Base-by-base conservation (phyloP, 345 rosid genomes). In the Punica granatum region DNA sequence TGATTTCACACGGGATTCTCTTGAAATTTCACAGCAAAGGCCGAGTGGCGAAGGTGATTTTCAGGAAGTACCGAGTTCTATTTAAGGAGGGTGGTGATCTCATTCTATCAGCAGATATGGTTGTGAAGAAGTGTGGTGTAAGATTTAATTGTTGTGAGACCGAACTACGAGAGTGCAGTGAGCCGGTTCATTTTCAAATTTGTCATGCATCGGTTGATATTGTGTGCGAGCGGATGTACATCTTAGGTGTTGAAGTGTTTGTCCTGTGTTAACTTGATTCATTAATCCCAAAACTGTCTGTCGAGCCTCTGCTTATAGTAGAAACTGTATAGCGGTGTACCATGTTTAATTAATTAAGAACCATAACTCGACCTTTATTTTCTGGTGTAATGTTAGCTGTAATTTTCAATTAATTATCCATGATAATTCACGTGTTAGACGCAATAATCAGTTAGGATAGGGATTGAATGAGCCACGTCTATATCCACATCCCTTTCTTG, bases 1-100 rank as follows among this genome's bases (percentile, higher is more conserved):
- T 56, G 33, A 59, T 59, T 25, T 28, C 15, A 30, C 25, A 53
- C 12, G 0, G 48, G 33, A 14, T 41, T 58, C 30, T 7, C 48
- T 12, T 48, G n/a, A 5, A 34, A 41, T 37, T 46, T 63, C 37
- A 8, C 73, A 70, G 73, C 46, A 16, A 70, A 37, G 67, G 62
- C 63, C 31, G 73, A 70, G n/a, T 70, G 73, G 73, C 48, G 49
- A 53, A 70, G 68, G 68, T 70, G 67, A 70, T 8, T 25, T 33
- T 32, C 59, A 2, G 73, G n/a, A 15, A 48, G 48, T 26, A 26
- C 62, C 3, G 26, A 33, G 53, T 63, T 8, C 1, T 6, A 41
- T 25, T 54, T 44, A 44, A 32, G 5, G 33, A 0, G 19, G 44
- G 58, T 0, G 33, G 67, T 5, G 39, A 68, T n/a, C 10, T 7